These are phyloP conservation scores for Aspergillus chevalieri DNA, from an alignment of 2,329 filamentous ascomycete genomes.

Conservation along the genomic window DNA sequence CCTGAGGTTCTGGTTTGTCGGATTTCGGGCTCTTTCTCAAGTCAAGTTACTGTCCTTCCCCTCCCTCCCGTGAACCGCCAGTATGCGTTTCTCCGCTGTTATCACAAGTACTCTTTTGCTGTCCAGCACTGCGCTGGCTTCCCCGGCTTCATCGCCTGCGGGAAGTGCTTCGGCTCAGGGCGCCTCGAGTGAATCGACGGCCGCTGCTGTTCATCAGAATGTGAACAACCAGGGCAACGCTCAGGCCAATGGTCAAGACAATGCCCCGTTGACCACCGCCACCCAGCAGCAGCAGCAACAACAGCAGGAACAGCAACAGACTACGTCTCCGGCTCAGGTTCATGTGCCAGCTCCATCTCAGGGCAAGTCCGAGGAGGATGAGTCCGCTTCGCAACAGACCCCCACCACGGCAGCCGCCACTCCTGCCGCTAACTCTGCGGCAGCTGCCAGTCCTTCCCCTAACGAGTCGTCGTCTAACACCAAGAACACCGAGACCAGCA, in stretches of 20 bases:
- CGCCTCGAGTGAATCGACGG: slow-evolving; percentile 3
- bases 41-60: slow-evolving; percentile 12
- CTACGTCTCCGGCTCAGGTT: neutral
- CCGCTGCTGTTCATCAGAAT: slow-evolving; percentile 3
- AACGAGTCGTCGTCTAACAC: slow-evolving; percentile 2
- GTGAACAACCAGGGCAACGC: neutral
- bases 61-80: slow-evolving; percentile 7
- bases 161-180: slow-evolving; percentile 10
- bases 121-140: slow-evolving; percentile 17
- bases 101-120: slow-evolving; percentile 15
- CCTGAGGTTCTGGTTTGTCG: neutral
- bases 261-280: neutral
- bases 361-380: neutral
- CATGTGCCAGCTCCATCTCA: neutral
- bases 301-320: neutral
- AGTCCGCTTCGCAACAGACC: neutral
- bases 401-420: slow-evolving; percentile 1
- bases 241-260: neutral
- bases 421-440: slow-evolving; percentile 1
- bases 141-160: slow-evolving; percentile 12
- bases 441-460: slow-evolving; percentile 3
- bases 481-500: neutral
- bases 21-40: neutral
- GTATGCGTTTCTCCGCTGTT: slow-evolving; percentile 18
- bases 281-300: neutral